phyloP scores from a whole-genome alignment of 768 basidiomycete genomes.

The Mycena sanguinolenta region DNA sequence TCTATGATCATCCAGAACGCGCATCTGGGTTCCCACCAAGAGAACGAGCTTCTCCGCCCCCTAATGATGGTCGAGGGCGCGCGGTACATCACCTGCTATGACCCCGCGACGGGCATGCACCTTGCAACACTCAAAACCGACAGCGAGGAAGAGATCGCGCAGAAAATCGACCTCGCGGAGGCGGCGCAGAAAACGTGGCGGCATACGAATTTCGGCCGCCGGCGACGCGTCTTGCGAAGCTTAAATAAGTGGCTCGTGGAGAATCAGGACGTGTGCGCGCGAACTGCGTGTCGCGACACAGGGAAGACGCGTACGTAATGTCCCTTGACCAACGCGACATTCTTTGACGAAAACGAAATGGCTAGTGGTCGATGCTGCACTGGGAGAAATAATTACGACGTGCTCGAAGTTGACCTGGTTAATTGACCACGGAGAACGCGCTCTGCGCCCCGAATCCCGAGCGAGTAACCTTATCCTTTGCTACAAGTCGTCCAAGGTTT shows the following conservation, averaged over 20 bases:
- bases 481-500: conserved; percentile 83
- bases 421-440: conserved; percentile 85
- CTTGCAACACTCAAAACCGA: conserved; percentile 85
- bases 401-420: conserved; percentile 96
- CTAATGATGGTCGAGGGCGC: conserved; percentile 58
- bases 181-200: conserved; percentile 82
- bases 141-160: conserved; percentile 74
- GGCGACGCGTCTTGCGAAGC: conserved; percentile 87
- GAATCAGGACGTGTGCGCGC: conserved; percentile 88
- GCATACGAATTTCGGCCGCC: conserved; percentile 79
- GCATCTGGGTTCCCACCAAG: conserved; percentile 74
- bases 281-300: conserved; percentile 92
- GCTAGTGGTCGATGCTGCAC: conserved; percentile 90
- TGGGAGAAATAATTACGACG: conserved; percentile 96
- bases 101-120: conserved; percentile 90
- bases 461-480: conserved; percentile 73
- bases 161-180: conserved; percentile 77
- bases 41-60: conserved; percentile 67
- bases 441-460: conserved; percentile 80
- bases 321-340: neutral
- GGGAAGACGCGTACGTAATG: conserved; percentile 88
- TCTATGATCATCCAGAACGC: conserved; percentile 69
- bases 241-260: conserved; percentile 93
- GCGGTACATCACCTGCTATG: conserved; percentile 90
- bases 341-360: neutral